Evolutionary conservation across 176 grass and related monocot species (phyloP).

Genomic region (Avena atlantica): DNA sequence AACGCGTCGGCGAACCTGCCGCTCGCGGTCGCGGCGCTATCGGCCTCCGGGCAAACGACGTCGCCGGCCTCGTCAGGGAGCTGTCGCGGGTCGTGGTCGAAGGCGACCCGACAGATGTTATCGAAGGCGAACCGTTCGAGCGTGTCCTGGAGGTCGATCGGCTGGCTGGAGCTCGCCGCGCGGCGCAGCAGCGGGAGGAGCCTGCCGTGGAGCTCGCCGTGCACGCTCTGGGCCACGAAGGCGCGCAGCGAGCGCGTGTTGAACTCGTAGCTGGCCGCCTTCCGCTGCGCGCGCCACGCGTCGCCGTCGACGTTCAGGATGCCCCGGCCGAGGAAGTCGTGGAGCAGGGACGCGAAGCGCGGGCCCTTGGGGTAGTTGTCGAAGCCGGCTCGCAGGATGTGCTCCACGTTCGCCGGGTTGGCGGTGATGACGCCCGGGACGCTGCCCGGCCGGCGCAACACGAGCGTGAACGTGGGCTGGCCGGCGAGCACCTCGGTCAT

Average conservation of each 20-base stretch:
- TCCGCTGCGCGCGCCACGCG: constrained; percentile 13
- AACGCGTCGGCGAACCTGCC: neutral
- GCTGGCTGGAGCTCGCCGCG: neutral
- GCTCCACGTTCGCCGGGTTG: constrained; percentile 28
- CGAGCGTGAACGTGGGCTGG: constrained; percentile 1
- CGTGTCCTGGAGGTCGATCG: neutral
- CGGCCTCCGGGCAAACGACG: neutral
- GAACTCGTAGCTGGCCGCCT: constrained; percentile 23
- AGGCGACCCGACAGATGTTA: constrained; percentile 18
- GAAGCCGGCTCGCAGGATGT: constrained; percentile 3
- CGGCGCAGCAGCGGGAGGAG: neutral
- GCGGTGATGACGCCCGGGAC: constrained; percentile 14
- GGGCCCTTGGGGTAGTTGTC: neutral
- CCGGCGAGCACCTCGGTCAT: neutral
- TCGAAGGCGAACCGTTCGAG: constrained; percentile 2
- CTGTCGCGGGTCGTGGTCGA: constrained; percentile 11
- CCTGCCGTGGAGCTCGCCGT: constrained; percentile 12
- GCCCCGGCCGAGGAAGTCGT: constrained; percentile 21
- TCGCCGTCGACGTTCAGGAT: constrained; percentile 19
- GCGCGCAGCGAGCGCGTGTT: constrained; percentile 8
- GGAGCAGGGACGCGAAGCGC: constrained; percentile 1
- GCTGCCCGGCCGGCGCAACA: neutral
- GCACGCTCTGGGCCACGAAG: constrained; percentile 15
- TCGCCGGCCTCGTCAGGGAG: neutral
- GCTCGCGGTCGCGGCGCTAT: neutral